Conservation (phyloP, 2,329 filamentous ascomycete species). For the Neospermospora avenae region DNA sequence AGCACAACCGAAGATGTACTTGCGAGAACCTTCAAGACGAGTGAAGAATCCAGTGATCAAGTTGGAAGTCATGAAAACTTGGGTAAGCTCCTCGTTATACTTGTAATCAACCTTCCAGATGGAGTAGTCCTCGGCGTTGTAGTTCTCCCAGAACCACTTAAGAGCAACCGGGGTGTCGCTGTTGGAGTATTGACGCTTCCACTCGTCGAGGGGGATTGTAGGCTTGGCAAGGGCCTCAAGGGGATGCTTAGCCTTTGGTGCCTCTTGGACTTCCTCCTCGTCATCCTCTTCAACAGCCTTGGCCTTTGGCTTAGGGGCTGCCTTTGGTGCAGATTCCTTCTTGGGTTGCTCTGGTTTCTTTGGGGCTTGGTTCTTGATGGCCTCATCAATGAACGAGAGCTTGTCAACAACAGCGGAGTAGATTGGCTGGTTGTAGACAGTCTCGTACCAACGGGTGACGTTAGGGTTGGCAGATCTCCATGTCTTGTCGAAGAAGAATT, state of each 20-base stretch:
- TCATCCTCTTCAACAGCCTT: conserved; percentile 59
- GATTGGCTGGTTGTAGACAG: conserved; percentile 87
- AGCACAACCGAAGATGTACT: conserved; percentile 90
- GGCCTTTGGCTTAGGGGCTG: conserved; percentile 44
- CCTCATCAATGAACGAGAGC: conserved; percentile 77
- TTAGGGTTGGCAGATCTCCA: conserved; percentile 83
- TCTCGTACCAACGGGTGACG: conserved; percentile 90
- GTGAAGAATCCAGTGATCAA: conserved; percentile 96
- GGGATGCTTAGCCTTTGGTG: conserved; percentile 95
- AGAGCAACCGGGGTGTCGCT: conserved; percentile 79
- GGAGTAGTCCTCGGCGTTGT: conserved; percentile 92
- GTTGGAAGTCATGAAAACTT: conserved; percentile 99
- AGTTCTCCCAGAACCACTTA: conserved; percentile 98
- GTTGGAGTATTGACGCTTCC: conserved; percentile 99
- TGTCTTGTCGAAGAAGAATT: conserved; percentile 89
- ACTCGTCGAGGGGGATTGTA: conserved; percentile 85
- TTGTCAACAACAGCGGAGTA: conserved; percentile 77
- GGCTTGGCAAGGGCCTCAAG: conserved; percentile 79
- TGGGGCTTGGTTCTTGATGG: conserved; percentile 68
- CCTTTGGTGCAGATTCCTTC: conserved; percentile 58
- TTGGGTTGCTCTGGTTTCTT: conserved; percentile 70
- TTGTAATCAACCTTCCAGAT: conserved; percentile 95
- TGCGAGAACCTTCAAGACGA: conserved; percentile 95
- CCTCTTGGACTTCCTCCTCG: conserved; percentile 54
- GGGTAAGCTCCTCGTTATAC: conserved; percentile 97